A percentile compares a stretch with the other conserved stretches of the same genome.
Conservation (phyloP, 2,329 filamentous ascomycete species). For the Fusarium keratoplasticum region DNA sequence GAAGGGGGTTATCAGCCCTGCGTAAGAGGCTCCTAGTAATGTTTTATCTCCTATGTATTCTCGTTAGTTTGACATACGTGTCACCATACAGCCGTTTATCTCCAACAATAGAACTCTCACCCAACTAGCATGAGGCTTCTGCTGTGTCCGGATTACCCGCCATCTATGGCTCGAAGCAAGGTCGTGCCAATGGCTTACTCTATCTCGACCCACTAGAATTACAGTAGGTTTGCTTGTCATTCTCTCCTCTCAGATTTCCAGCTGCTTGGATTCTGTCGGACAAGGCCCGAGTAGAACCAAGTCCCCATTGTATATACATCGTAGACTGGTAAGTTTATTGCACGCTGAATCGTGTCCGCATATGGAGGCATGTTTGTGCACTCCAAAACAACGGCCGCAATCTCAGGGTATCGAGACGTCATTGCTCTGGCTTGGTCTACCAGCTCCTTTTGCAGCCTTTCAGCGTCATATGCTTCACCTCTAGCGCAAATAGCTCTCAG, state of each 20-base stretch:
- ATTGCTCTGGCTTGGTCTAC: constrained; percentile 29
- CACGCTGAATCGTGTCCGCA: constrained; percentile 46
- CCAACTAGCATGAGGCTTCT: background rate
- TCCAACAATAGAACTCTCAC: background rate
- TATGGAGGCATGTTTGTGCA: constrained; percentile 54
- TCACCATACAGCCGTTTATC: background rate
- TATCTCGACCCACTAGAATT: background rate
- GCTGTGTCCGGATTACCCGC: background rate
- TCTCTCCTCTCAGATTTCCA: constrained; percentile 2
- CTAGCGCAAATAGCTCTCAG: constrained; percentile 33
- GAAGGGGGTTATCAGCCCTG: background rate
- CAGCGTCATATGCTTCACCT: constrained; percentile 32
- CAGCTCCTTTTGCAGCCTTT: constrained; percentile 36
- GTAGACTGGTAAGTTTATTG: constrained; percentile 47
- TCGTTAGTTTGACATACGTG: background rate
- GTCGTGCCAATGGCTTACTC: background rate
- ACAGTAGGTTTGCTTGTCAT: background rate
- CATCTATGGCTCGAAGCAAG: background rate
- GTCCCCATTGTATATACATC: constrained; percentile 51
- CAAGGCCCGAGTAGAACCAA: constrained; percentile 52
- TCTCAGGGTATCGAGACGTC: constrained; percentile 29
- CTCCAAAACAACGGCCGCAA: constrained; percentile 43
- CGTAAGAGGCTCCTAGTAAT: background rate
- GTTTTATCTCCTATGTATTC: background rate
- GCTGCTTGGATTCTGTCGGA: constrained; percentile 2